Base-by-base conservation (phyloP, 2,329 filamentous ascomycete genomes). In the Bertia moriformis region DNA sequence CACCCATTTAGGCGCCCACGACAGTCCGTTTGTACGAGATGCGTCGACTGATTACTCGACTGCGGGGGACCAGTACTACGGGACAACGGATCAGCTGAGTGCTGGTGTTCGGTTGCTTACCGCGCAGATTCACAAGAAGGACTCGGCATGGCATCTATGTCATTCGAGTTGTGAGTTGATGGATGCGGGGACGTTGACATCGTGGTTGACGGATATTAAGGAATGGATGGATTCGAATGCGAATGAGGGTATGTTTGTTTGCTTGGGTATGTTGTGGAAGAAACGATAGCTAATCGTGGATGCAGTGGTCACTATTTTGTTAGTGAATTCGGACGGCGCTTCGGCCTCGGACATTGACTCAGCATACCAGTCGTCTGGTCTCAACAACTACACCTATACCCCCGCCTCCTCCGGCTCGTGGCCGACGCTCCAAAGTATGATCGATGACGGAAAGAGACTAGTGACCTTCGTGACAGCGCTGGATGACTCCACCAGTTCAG, bases 361-460 rank as follows among this genome's bases (percentile, higher is more conserved):
- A 3, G 49, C 61, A 36, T 67, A 65, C 40, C 50, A 61, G 38
- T 43, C 57, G 2, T 60, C 67, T 4, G 57, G 61, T 38, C 60
- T 73, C 45, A 58, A 56, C 38, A 47, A 59, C 15, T 62, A 67
- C 43, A 62, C 65, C 14, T 74, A 67, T 41, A 55, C 54, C 3
- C 60, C 65, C 10, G 52, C 59, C 4, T 59, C 57, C 4, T 49
- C 47, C 15, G 55, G 57, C 2, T 12, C 54, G 3, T 74, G 70
- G 69, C 70, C 69, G 1, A 73, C 69, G 0, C 56, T 73, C n/a
- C 60, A 70, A 45, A 49, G 55, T 7, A 52, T 74, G 39, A 73
- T 73, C 48, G 52, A 56, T 33, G 58, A 62, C 40, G 58, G 58
- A 42, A 72, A 62, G 3, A 60, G 69, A 2, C 51, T 73, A 3